Base-by-base conservation (phyloP, 2,329 filamentous ascomycete genomes). In the Diaporthe longicolla region DNA sequence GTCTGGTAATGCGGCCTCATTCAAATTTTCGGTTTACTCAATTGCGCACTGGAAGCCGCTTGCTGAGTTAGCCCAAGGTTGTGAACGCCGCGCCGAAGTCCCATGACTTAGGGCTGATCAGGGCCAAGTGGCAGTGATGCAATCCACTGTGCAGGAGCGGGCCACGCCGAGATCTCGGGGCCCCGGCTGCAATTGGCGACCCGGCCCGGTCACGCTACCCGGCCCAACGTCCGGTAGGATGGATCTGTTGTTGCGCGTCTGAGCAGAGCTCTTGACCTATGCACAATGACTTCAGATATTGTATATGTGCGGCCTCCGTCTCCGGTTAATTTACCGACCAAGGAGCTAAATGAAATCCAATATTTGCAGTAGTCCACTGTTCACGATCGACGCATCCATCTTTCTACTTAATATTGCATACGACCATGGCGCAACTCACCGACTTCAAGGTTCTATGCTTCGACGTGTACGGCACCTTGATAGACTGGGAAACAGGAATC, bases 51-150 rank as follows among this genome's bases (percentile, higher is more conserved):
- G 48, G n/a, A 26, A 26, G 48, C n/a, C 9, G n/a, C 10, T 26
- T 26, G 9, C 17, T n/a, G 6, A 24, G 21, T n/a, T 48, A n/a
- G 19, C 45, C 19, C 21, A n/a, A 11, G 1, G 10, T 40, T 43
- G 40, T 50, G 45, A 50, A 50, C 21, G 45, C 45, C 45, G 21
- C 45, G 9, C 21, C 21, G 9, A 24, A 24, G 45, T 50, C 45
- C 45, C 45, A 50, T 50, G 45, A 50, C 45, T 50, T 50, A 50
- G 45, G 45, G 45, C 48, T 52, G n/a, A 24, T 52, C n/a, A 26
- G 48, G 48, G 11, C 35, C 35, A 37, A 37, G 35, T 10, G 11
- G 9, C 40, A 24, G n/a, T 52, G 48, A 52, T 52, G 10, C 40
- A 43, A 40, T 40, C 37, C 21, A 50, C 45, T 10, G 11, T 50